Base-by-base conservation (phyloP, 2,329 filamentous ascomycete genomes). In the Byssothecium circinans region DNA sequence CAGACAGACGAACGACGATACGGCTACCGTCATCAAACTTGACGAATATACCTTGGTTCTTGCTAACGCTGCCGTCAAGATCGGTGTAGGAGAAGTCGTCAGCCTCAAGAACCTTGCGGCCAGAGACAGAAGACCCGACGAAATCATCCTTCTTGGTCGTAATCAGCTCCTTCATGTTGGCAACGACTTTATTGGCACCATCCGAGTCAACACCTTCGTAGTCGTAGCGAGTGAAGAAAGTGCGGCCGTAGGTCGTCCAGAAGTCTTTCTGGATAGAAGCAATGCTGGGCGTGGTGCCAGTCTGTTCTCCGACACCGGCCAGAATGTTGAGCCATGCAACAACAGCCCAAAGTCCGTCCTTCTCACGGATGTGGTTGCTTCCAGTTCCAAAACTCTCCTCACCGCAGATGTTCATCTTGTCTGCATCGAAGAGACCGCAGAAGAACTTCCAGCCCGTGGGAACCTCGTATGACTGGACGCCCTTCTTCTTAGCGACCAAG, bases 401-500 rank as follows among this genome's bases (percentile, higher is more conserved):
- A 49, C 94, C 94, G 69, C 94, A 99, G 71, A 99, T 99, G 67
- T 94, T 97, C 94, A 99, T 99, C 84, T 99, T 99, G 74, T 99
- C 92, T 57, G 97, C 82, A 47, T 95, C 94, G 57, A 91, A 96
- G 34, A 95, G 94, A 53, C 94, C 94, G 70, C 97, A 99, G 38
- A 94, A 99, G 77, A 89, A 96, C 81, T 96, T 97, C 94, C 94
- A 99, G 65, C 94, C 94, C 1, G 94, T 99, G 30, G 94, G 94
- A 1, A 99, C 94, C 75, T 99, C 94, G 76, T 99, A 99, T 75
- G 84, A 87, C 76, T 89, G 79, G 34, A 99, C 82, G 29, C 88
- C 88, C 78, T 96, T 92, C 66, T 90, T 91, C 82, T 96, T 89
- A 61, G 94, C 94, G 33, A 99, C 94, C 14, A 95, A 85, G 71